Base-by-base conservation (phyloP, 192 early-diverging fungal species). In the Entomortierella beljakovae region DNA sequence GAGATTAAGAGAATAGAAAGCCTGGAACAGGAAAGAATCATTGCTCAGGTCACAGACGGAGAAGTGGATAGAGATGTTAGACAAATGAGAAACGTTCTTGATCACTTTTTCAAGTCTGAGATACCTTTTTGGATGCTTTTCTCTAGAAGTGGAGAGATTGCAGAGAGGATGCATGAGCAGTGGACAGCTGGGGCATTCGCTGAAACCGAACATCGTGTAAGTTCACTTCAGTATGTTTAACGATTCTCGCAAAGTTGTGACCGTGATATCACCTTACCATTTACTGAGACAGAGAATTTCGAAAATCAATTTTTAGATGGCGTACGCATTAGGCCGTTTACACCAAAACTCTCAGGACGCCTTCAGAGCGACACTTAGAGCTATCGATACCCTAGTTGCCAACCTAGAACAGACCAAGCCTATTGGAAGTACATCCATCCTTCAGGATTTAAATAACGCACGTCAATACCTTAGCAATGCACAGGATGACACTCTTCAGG, bases 51-150 rank as follows among this genome's bases (percentile, higher is more conserved):
- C 25, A 77, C 73, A 11, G 65, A 57, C 35, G 73, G 73, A 10
- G 73, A 77, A 7, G 37, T 77, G 16, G 73, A 77, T 46, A 77
- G 64, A 48, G 73, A 77, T 69, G 59, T 77, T 0, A 61, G 46
- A 37, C 52, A 54, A 7, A 77, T 77, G 73, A 61, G 57, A 9
- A 35, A 55, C 6, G 61, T 77, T 2, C 48, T 77, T n/a, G 73
- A 77, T 15, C 73, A 77, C 11, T 77, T 77, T 42, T 77, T 77
- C 31, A 68, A 57, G 26, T 56, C 53, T 8, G 73, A 77, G 28
- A 61, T 77, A 1, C 73, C 73, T 29, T 68, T 68, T 48, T 77
- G 73, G 73, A 77, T 77, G 73, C 42, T 77, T 6, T 77, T 77
- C 64, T 65, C 73, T 0, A 35, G 73, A 15, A 77, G 73, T 33